Percentiles rank a stretch among this genome's conserved stretches.
These are phyloP conservation scores for Boletus huronensis DNA, from an alignment of 768 basidiomycete species.

Conservation along the genomic window DNA sequence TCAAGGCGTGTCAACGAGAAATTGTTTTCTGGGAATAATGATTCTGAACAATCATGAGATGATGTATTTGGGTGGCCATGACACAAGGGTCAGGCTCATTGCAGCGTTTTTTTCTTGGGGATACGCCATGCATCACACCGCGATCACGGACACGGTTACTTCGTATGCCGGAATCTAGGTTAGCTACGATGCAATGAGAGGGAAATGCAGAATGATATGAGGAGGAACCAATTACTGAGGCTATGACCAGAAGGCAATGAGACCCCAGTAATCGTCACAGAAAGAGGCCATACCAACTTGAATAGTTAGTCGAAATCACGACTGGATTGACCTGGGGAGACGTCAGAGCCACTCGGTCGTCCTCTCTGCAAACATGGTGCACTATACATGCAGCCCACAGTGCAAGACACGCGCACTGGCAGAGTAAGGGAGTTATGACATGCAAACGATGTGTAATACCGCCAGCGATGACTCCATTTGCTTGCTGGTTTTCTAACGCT, in stretches of 20 bases:
- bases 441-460: neutral
- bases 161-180: neutral
- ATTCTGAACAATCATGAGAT: neutral
- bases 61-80: neutral
- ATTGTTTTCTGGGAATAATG: neutral
- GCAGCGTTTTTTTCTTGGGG: neutral
- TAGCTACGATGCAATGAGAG: neutral
- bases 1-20: neutral
- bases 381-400: neutral
- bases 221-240: neutral
- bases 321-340: neutral
- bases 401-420: neutral
- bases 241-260: neutral
- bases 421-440: neutral
- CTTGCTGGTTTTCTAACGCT: no score
- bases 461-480: neutral
- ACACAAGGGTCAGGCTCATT: neutral
- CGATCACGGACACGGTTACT: neutral
- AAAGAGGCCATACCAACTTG: neutral
- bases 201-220: neutral
- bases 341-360: neutral
- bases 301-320: neutral
- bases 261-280: neutral
- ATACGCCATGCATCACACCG: neutral
- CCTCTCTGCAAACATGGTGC: neutral